Conservation (phyloP, 345 rosid genomes). For the Linum trigynum region DNA sequence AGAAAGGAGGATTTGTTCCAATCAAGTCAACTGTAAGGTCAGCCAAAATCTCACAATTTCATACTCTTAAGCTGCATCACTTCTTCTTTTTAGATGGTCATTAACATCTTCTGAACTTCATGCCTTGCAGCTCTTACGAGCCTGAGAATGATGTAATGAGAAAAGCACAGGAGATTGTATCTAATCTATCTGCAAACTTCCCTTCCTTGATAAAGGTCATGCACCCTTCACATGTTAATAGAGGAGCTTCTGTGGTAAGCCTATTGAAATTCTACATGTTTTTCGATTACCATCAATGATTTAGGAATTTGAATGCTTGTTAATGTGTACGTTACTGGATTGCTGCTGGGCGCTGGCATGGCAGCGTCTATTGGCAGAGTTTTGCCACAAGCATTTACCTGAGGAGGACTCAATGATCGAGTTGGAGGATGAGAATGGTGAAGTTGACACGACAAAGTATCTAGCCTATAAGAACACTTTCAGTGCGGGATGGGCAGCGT, state of each 20-base stretch:
- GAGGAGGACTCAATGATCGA: conserved; percentile 12
- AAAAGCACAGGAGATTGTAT: conserved; percentile 14
- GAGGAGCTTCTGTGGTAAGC: conserved; percentile 23
- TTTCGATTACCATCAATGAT: no score
- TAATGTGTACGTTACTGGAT: neutral
- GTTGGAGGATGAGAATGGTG: conserved; percentile 18
- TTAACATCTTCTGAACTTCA: no score
- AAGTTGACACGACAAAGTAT: conserved; percentile 10
- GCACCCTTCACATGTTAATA: conserved; percentile 21
- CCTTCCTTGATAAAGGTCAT: conserved; percentile 17
- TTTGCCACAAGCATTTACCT: conserved; percentile 16
- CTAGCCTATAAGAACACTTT: conserved; percentile 9
- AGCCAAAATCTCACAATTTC: neutral
- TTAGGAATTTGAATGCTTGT: neutral
- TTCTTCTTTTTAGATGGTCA: no score
- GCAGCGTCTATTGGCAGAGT: neutral
- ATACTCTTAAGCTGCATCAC: no score
- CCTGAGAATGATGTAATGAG: neutral
- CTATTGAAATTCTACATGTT: conserved; percentile 12
- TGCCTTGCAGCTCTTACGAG: neutral
- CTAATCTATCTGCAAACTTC: conserved; percentile 7
- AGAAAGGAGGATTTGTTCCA: neutral
- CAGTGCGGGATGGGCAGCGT: conserved; percentile 27
- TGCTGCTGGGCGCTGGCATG: neutral
- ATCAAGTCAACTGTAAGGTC: neutral